Evolutionary conservation across 768 basidiomycete genomes (phyloP).

Genomic region (Phallus indusiatus): DNA sequence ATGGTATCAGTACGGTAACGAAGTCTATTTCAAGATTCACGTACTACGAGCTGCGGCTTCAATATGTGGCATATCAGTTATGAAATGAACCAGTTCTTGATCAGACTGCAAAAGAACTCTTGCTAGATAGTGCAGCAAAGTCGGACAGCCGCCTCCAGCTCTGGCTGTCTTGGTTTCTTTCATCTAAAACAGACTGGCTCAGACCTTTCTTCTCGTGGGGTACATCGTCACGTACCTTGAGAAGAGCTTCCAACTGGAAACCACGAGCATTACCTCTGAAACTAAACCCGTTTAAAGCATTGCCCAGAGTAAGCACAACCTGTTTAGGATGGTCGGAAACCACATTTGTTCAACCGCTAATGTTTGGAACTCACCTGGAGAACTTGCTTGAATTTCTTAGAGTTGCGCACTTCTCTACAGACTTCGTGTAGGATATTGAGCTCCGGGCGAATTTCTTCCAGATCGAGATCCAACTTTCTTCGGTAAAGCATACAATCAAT

Average conservation of each 20-base stretch:
- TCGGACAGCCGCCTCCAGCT: constrained; percentile 69
- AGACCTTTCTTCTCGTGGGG: constrained; percentile 1
- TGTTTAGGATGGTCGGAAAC: constrained; percentile 19
- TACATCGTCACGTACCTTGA: constrained; percentile 47
- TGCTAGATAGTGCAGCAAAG: constrained; percentile 86
- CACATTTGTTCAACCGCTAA: neutral
- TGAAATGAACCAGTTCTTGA: constrained; percentile 55
- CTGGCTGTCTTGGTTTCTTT: constrained; percentile 75
- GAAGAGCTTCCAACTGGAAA: constrained; percentile 72
- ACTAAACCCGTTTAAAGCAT: constrained; percentile 69
- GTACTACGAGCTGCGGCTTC: constrained; percentile 77
- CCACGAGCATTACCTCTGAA: constrained; percentile 80
- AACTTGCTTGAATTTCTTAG: constrained; percentile 55
- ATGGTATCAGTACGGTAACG: neutral
- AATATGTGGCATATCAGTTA: constrained; percentile 71
- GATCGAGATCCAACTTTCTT: constrained; percentile 68
- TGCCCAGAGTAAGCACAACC: constrained; percentile 72
- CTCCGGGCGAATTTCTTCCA: constrained; percentile 79
- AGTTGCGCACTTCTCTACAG: constrained; percentile 55
- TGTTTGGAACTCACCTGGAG: constrained; percentile 42
- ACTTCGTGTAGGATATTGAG: constrained; percentile 65
- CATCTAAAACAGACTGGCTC: constrained; percentile 35
- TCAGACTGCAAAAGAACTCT: constrained; percentile 60
- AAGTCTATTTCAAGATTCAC: constrained; percentile 14
- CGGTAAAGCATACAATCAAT: constrained; percentile 80